Percentiles rank a stretch among this genome's conserved stretches.
Conservation (phyloP, 2,329 filamentous ascomycete genomes). For the Arthrinium phaeospermum region DNA sequence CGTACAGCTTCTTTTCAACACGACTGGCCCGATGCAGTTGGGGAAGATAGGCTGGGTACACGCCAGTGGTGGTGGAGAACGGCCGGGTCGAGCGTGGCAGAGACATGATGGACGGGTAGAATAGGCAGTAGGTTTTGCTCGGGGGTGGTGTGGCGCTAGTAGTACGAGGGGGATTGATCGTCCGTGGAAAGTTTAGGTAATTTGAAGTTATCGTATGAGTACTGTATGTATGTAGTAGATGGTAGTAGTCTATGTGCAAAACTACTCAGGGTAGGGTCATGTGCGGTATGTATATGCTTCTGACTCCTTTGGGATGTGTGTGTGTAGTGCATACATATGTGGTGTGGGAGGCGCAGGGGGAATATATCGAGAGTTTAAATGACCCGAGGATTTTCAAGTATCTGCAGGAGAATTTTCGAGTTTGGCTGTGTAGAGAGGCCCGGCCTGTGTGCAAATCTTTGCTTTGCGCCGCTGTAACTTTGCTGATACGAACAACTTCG, state of each 20-base stretch:
- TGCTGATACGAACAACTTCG: neutral
- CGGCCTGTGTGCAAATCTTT: neutral
- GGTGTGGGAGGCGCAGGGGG: neutral
- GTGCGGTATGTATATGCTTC: neutral
- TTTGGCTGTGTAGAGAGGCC: neutral
- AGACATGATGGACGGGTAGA: neutral
- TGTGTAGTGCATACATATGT: neutral
- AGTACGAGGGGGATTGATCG: neutral
- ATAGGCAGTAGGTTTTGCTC: neutral
- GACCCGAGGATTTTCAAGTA: neutral
- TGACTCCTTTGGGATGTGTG: neutral
- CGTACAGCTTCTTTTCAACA: constrained; percentile 35
- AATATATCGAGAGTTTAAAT: neutral
- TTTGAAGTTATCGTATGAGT: neutral
- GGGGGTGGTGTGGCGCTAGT: constrained; percentile 6
- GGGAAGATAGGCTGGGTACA: constrained; percentile 38
- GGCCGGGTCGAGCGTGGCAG: constrained; percentile 24
- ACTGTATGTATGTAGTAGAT: neutral
- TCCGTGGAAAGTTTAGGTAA: constrained; percentile 7
- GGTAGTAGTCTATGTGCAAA: neutral
- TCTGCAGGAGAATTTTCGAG: neutral
- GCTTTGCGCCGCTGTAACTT: neutral
- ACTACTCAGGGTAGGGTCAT: constrained; percentile 1
- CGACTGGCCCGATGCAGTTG: constrained; percentile 35
- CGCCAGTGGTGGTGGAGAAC: constrained; percentile 37